These are phyloP conservation scores for Volvariella surrecta DNA, from an alignment of 1,284 basidiomycete species.

Conservation along the genomic window DNA sequence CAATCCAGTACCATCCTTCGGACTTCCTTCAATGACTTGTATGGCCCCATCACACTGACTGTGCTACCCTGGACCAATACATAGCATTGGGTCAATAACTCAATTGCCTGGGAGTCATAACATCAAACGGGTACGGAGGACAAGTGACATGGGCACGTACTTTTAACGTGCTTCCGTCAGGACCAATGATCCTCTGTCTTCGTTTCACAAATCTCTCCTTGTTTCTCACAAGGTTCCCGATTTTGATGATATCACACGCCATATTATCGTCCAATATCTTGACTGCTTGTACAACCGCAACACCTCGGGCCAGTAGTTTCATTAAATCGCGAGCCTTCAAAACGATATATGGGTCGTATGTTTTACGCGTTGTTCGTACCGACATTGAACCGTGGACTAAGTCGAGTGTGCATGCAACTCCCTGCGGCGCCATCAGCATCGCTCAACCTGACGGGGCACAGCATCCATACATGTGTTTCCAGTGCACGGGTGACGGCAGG, in stretches of 20 bases:
- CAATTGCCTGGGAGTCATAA: constrained; percentile 71
- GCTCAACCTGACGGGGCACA: neutral
- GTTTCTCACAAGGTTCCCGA: constrained; percentile 89
- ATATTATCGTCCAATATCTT: constrained; percentile 88
- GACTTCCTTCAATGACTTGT: constrained; percentile 94
- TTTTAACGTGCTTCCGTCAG: constrained; percentile 95
- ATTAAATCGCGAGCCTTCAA: constrained; percentile 95
- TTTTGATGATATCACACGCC: constrained; percentile 98
- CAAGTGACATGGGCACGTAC: constrained; percentile 28
- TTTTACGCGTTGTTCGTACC: constrained; percentile 94
- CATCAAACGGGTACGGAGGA: neutral
- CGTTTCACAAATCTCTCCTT: constrained; percentile 98
- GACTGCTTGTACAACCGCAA: constrained; percentile 77
- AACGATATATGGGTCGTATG: constrained; percentile 94
- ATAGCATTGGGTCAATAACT: constrained; percentile 94
- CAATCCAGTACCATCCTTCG: constrained; percentile 94
- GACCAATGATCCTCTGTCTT: constrained; percentile 93
- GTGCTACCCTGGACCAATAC: constrained; percentile 98
- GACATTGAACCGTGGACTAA: constrained; percentile 97
- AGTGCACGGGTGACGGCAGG: constrained; percentile 84
- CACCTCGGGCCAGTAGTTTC: constrained; percentile 90
- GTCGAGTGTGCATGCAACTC: constrained; percentile 88
- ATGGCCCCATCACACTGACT: constrained; percentile 95
- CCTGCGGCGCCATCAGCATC: constrained; percentile 35
- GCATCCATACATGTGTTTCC: constrained; percentile 61